phyloP scores from a whole-genome alignment of 2,329 filamentous ascomycete genomes.

The Pseudogymnoascus sp. region DNA sequence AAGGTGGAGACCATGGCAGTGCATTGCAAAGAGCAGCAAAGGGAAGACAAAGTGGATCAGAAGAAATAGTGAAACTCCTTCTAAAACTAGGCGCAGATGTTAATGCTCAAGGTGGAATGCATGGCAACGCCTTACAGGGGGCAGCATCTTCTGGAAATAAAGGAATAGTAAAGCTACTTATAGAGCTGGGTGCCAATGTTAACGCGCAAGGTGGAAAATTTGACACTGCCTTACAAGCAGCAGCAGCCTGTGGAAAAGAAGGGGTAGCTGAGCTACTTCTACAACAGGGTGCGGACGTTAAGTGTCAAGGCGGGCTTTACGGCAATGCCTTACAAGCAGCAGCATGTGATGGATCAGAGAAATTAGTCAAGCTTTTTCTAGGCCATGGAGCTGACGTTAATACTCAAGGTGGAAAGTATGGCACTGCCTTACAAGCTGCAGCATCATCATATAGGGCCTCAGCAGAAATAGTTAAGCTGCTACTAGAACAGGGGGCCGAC shows the following conservation, averaged over 20 bases:
- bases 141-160: neutral
- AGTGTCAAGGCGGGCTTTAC: neutral
- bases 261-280: constrained; percentile 10
- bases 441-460: too few relatives aligned
- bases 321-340: constrained; percentile 15
- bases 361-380: neutral
- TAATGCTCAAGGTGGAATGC: neutral
- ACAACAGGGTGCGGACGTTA: constrained; percentile 11
- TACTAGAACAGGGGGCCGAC: constrained; percentile 11
- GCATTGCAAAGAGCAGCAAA: too few relatives aligned
- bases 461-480: neutral
- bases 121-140: neutral
- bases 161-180: neutral
- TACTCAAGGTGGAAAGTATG: neutral
- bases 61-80: neutral
- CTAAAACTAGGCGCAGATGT: constrained; percentile 9
- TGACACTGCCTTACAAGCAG: constrained; percentile 14
- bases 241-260: neutral
- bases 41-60: neutral
- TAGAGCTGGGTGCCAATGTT: neutral
- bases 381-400: neutral
- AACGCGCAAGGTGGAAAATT: neutral
- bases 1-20: too few relatives aligned
- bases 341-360: neutral
- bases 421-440: neutral